Percentiles rank a stretch among this genome's conserved stretches.
Evolutionary conservation across 208 protist genomes (phyloP).

Genomic region (Wallacemonas sp.): DNA sequence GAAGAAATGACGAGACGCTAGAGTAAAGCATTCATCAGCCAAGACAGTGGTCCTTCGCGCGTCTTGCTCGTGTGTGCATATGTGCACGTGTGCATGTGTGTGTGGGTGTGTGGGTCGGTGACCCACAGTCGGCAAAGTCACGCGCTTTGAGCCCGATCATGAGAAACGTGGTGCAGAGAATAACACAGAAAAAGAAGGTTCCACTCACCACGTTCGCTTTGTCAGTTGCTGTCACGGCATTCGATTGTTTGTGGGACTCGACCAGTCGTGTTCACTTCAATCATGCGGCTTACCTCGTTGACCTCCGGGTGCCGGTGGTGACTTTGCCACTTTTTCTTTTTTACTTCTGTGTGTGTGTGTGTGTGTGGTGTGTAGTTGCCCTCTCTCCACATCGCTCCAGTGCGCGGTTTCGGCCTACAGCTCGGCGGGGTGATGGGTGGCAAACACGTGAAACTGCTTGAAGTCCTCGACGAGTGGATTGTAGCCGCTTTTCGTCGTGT

Average conservation of each 20-base stretch:
- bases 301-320: too few species aligned
- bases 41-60: too few species aligned
- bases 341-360: neutral
- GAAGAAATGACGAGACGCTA: neutral
- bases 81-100: neutral
- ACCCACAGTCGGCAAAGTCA: neutral
- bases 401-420: too few species aligned
- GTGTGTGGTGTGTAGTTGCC: neutral
- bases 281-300: too few species aligned
- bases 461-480: slow-evolving; percentile 89
- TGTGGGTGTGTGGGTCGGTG: slow-evolving; percentile 5
- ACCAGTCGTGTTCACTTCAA: too few species aligned
- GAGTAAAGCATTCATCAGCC: neutral
- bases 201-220: too few species aligned
- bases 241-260: too few species aligned
- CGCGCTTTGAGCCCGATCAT: too few species aligned
- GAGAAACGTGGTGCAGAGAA: too few species aligned
- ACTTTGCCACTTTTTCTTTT: neutral
- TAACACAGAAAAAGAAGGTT: too few species aligned
- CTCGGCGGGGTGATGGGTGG: slow-evolving; percentile 76
- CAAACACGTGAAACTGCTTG: slow-evolving; percentile 74
- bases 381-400: neutral
- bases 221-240: too few species aligned
- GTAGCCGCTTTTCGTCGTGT: slow-evolving; percentile 76
- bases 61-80: too few species aligned